Evolutionary conservation across 345 rosid genomes (phyloP).

Genomic region (Sisymbrium irio): DNA sequence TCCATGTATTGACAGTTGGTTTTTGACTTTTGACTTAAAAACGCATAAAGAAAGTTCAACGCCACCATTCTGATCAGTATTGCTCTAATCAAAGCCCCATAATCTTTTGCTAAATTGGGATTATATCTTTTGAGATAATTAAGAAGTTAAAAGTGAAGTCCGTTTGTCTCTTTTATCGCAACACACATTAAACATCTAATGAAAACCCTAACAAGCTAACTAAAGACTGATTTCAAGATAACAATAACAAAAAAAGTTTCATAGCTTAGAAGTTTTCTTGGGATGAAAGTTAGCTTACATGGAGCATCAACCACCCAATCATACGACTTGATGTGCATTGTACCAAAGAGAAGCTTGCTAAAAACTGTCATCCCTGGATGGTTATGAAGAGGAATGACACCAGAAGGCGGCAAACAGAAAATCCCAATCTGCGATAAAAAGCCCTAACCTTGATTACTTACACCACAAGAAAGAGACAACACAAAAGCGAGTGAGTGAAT

Average conservation of each 20-base stretch:
- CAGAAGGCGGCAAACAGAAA: constrained; percentile 88
- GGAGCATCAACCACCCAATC: constrained; percentile 76
- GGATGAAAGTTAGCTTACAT: constrained; percentile 18
- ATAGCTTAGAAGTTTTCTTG: constrained; percentile 4
- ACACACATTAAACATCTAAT: background rate
- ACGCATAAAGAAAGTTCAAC: background rate
- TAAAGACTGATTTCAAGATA: background rate
- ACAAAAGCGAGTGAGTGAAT: background rate
- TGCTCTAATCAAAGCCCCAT: background rate
- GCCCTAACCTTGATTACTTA: constrained; percentile 24
- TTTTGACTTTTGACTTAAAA: background rate
- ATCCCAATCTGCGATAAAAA: constrained; percentile 66
- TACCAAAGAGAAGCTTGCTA: constrained; percentile 87
- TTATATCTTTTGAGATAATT: background rate
- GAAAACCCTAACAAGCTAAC: constrained; percentile 7
- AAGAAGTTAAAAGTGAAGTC: background rate
- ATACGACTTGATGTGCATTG: constrained; percentile 92
- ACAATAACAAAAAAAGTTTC: background rate
- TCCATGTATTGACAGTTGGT: background rate
- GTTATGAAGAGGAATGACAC: constrained; percentile 89
- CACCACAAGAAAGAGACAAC: constrained; percentile 5
- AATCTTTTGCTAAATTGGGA: background rate
- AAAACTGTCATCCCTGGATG: constrained; percentile 99
- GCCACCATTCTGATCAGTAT: background rate
- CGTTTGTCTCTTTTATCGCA: background rate